These are phyloP conservation scores for Fusarium penzigii DNA, from an alignment of 2,329 filamentous ascomycete species.

Conservation along the genomic window DNA sequence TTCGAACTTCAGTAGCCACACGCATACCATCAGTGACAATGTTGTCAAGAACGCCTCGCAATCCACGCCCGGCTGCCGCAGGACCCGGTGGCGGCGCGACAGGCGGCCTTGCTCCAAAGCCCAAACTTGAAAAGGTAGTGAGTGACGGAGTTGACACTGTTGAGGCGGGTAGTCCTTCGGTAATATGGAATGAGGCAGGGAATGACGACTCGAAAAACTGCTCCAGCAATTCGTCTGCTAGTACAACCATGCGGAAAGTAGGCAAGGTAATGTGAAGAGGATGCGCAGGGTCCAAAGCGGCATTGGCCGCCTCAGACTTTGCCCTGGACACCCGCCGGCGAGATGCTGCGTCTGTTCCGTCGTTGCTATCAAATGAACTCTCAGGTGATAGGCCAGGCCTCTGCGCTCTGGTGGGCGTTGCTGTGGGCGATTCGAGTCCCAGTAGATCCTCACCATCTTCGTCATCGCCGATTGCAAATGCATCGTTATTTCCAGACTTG, in stretches of 20 bases:
- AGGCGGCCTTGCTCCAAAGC: constrained; percentile 49
- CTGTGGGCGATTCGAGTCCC: constrained; percentile 52
- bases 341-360: constrained; percentile 18
- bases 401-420: constrained; percentile 44
- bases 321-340: constrained; percentile 57
- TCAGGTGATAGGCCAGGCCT: constrained; percentile 44
- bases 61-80: constrained; percentile 63
- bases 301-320: constrained; percentile 77
- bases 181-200: constrained; percentile 86
- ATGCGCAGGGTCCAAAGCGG: constrained; percentile 87
- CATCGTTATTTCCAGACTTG: constrained; percentile 37
- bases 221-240: constrained; percentile 92
- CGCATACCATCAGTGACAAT: constrained; percentile 98
- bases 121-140: constrained; percentile 80
- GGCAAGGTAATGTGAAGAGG: constrained; percentile 94
- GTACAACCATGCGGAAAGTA: constrained; percentile 97
- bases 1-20: constrained; percentile 86
- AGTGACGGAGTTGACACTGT: constrained; percentile 59
- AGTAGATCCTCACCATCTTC: constrained; percentile 65
- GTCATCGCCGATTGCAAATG: constrained; percentile 77
- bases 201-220: constrained; percentile 98
- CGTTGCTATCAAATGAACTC: constrained; percentile 25
- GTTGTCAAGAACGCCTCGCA: constrained; percentile 92
- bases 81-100: constrained; percentile 42
- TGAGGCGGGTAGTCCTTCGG: constrained; percentile 56